These are phyloP conservation scores for Petunia hybrid DNA, from an alignment of 305 asterid genomes.

Conservation along the genomic window DNA sequence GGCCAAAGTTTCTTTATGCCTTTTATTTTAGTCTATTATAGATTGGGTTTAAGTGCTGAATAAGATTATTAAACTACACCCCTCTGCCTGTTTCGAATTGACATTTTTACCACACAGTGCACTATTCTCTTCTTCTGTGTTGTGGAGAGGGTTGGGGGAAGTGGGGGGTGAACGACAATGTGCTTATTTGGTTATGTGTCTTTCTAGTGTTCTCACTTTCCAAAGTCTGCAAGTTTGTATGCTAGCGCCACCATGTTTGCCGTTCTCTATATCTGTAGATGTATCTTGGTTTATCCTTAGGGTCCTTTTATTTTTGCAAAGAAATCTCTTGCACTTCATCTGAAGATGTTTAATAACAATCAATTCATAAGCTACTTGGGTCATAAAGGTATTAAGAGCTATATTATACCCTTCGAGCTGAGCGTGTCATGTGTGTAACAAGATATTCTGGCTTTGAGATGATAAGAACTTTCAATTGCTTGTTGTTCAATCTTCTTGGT, in stretches of 20 bases:
- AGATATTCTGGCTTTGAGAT: conserved; percentile 16
- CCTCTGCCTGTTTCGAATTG: too few species aligned
- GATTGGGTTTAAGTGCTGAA: too few species aligned
- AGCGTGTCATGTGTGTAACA: not conserved
- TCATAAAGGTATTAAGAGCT: not conserved
- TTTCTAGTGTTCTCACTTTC: not conserved
- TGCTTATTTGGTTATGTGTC: too few species aligned
- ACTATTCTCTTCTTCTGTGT: too few species aligned
- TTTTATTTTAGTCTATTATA: conserved; percentile 30
- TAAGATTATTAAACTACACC: too few species aligned
- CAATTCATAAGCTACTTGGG: not conserved
- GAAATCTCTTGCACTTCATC: conserved; percentile 18
- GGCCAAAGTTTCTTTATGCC: conserved; percentile 32
- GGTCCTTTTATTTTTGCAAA: conserved; percentile 3
- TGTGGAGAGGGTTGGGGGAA: too few species aligned
- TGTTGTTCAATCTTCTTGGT: conserved; percentile 5
- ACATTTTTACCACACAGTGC: too few species aligned
- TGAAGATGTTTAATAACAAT: conserved; percentile 7
- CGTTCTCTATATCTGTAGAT: not conserved
- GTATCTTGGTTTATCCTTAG: not conserved
- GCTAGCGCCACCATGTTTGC: not conserved
- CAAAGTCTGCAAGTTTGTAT: conserved; percentile 12
- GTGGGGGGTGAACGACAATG: too few species aligned
- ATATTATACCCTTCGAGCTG: not conserved
- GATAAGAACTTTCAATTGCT: conserved; percentile 8